phyloP scores from a whole-genome alignment of 768 basidiomycete genomes.

The Leccinum truebloodii region DNA sequence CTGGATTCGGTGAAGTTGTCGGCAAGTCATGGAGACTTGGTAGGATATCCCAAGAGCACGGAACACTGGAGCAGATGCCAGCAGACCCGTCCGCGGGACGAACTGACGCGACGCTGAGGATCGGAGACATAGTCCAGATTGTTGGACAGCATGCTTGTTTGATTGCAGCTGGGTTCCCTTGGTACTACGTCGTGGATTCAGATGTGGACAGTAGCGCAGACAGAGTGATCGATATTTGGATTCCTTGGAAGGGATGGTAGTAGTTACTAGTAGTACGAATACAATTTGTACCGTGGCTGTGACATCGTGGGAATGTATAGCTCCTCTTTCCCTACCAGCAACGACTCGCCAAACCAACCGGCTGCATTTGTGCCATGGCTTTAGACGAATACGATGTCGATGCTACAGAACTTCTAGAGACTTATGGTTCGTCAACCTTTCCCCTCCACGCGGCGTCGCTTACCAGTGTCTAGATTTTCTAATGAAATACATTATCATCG shows the following conservation, averaged over 20 bases:
- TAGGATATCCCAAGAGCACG: constrained; percentile 80
- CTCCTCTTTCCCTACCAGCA: constrained; percentile 2
- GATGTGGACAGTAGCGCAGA: constrained; percentile 47
- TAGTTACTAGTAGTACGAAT: too few species aligned
- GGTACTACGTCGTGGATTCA: constrained; percentile 83
- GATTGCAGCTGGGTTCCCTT: constrained; percentile 75
- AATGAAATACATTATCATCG: constrained; percentile 98
- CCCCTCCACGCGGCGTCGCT: constrained; percentile 11
- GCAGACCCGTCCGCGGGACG: constrained; percentile 10
- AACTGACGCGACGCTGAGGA: constrained; percentile 35
- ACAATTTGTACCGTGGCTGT: background rate
- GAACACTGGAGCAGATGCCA: constrained; percentile 53
- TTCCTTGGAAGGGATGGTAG: constrained; percentile 90
- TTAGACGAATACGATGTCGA: constrained; percentile 71
- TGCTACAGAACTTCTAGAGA: constrained; percentile 91
- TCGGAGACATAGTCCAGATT: constrained; percentile 69
- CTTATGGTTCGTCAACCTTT: constrained; percentile 66
- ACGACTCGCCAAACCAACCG: background rate
- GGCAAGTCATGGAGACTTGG: constrained; percentile 64
- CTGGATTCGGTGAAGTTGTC: constrained; percentile 71
- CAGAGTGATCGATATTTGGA: constrained; percentile 77
- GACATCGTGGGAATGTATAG: constrained; percentile 26
- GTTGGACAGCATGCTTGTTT: constrained; percentile 87
- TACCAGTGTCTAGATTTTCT: constrained; percentile 75
- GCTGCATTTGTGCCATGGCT: constrained; percentile 45